Conservation (phyloP, 495 filamentous ascomycete species). For the Hypoxylon perforatum region DNA sequence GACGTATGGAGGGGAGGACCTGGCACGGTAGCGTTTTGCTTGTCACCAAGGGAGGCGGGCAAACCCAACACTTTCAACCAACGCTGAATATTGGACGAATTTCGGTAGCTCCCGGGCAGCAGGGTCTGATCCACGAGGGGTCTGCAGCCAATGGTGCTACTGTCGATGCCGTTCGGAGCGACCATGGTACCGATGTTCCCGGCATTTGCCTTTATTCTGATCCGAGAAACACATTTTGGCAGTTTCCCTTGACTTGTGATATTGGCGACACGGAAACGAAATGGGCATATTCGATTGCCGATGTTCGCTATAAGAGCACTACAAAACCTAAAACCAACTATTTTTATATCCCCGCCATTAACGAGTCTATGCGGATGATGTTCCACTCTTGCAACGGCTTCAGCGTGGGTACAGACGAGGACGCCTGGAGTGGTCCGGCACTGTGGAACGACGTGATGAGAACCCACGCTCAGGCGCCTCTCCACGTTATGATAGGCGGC, state of each 20-base stretch:
- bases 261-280: conserved; percentile 64
- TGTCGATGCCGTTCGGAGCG: conserved; percentile 40
- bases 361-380: conserved; percentile 92
- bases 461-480: conserved; percentile 74
- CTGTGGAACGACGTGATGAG: conserved; percentile 93
- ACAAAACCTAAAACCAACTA: conserved; percentile 59
- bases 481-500: conserved; percentile 96
- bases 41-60: conserved; percentile 74
- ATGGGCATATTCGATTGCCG: conserved; percentile 70
- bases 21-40: conserved; percentile 90
- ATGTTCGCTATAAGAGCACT: conserved; percentile 55
- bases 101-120: conserved; percentile 20
- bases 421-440: conserved; percentile 81
- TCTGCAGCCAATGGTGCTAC: conserved; percentile 31
- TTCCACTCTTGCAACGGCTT: conserved; percentile 98
- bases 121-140: conserved; percentile 22
- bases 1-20: conserved; percentile 75
- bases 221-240: conserved; percentile 80
- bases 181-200: conserved; percentile 35
- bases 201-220: conserved; percentile 84
- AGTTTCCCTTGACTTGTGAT: conserved; percentile 72
- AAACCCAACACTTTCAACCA: conserved; percentile 49
- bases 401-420: conserved; percentile 89
- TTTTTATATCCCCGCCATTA: conserved; percentile 80
- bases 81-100: conserved; percentile 47